Base-by-base conservation (phyloP, 2,329 filamentous ascomycete species). In the Talaromyces sp. region DNA sequence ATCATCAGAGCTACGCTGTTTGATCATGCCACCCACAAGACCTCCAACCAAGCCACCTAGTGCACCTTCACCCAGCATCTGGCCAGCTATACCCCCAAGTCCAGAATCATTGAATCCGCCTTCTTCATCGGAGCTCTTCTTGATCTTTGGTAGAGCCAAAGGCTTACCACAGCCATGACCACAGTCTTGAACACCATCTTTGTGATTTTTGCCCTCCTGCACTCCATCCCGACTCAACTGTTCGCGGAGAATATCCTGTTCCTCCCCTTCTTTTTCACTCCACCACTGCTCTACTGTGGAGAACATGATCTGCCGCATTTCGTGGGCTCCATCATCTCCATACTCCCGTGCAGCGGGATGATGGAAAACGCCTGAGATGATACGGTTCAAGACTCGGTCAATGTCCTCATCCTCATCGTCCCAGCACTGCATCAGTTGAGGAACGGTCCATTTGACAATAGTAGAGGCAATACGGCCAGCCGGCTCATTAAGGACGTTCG, bases 131-230 rank as follows among this genome's bases (percentile, higher is more conserved):
- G 58, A 64, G n/a, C 52, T 60, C 41, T 64, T 55, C 47, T 57
- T 69, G 52, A 59, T 65, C 48, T 89, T 91, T 57, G 86, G 85
- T 83, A 95, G 89, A 58, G 86, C 83, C 10, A 96, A 79, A 14
- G 85, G 85, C 72, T 91, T 91, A 55, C 89, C 86, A 67, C 91
- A 96, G 47, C 91, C 91, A 68, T 96, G 90, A 5, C 92, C 92
- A 47, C 83, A 86, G 71, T 97, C 91, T 14, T 91, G 76, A 10
- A 93, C 87, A 24, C 90, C 90, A 63, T 90, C 86, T 72, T 90
- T 93, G 76, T 97, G 92, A 73, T 97, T 97, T 55, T 87, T 80
- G 14, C 89, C 89, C 42, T 84, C 79, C 69, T 86, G 71, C 45
- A 97, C 90, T 53, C 93, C 92, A 0, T 88, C 80, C 16, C 90